A percentile compares a stretch with the other conserved stretches of the same genome.
phyloP scores from a whole-genome alignment of 768 basidiomycete species.

The Vishniacozyma victoriae region DNA sequence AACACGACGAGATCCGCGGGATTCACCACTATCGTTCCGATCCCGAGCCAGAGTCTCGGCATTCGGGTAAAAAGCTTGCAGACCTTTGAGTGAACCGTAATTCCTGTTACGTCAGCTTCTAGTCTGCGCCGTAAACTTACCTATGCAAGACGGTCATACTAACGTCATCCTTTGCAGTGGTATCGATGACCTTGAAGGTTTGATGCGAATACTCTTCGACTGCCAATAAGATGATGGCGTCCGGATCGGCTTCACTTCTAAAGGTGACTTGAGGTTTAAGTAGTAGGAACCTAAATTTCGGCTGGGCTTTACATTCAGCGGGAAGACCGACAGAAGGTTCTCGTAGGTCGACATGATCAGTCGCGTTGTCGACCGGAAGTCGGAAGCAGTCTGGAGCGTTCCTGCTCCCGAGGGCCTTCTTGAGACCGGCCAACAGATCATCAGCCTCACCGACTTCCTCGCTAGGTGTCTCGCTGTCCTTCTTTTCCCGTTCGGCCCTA shows the following conservation, averaged over 20 bases:
- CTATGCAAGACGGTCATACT: constrained; percentile 80
- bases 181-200: constrained; percentile 74
- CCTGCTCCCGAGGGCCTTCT: constrained; percentile 6
- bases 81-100: constrained; percentile 67
- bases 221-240: constrained; percentile 63
- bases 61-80: constrained; percentile 79
- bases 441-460: constrained; percentile 11
- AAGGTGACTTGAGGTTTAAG: constrained; percentile 86
- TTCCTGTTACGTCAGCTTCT: constrained; percentile 53
- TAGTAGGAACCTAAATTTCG: constrained; percentile 71
- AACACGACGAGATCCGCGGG: constrained; percentile 9
- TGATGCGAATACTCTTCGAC: constrained; percentile 74
- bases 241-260: constrained; percentile 56
- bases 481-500: constrained; percentile 79
- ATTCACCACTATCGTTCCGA: constrained; percentile 6
- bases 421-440: constrained; percentile 12
- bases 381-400: constrained; percentile 6
- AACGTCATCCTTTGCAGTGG: constrained; percentile 72
- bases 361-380: constrained; percentile 4
- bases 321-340: constrained; percentile 32
- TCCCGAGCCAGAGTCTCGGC: constrained; percentile 12
- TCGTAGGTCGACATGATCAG: constrained; percentile 6
- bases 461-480: constrained; percentile 58
- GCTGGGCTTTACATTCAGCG: constrained; percentile 38
- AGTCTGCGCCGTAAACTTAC: constrained; percentile 49